A percentile compares a stretch with the other conserved stretches of the same genome.
These are phyloP conservation scores for Saturnispora serradocipensis DNA, from an alignment of 805 yeast species.

Conservation along the genomic window DNA sequence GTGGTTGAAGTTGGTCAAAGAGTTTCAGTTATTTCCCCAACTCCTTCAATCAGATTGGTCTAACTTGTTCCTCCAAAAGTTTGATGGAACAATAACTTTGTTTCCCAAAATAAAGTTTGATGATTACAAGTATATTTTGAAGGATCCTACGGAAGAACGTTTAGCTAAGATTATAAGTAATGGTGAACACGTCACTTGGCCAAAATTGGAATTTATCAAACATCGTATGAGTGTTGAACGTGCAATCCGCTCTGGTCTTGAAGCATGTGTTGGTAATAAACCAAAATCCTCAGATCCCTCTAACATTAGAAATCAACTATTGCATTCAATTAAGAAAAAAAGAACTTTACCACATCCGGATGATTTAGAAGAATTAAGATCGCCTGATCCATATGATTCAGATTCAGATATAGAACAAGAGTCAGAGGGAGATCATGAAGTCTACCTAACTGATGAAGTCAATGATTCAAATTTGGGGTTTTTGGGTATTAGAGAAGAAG, in stretches of 20 bases:
- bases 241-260: constrained; percentile 43
- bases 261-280: constrained; percentile 6
- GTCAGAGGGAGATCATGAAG: background rate
- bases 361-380: constrained; percentile 1
- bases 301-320: background rate
- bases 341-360: constrained; percentile 3
- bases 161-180: constrained; percentile 45
- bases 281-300: background rate
- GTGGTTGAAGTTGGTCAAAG: constrained; percentile 61
- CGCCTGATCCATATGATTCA: background rate
- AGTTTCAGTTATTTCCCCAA: constrained; percentile 59
- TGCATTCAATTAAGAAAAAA: constrained; percentile 1
- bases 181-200: constrained; percentile 61
- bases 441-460: constrained; percentile 1
- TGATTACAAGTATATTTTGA: constrained; percentile 55
- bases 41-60: constrained; percentile 75
- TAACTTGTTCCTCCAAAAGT: constrained; percentile 61
- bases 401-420: background rate
- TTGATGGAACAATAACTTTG: constrained; percentile 66
- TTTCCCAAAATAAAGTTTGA: constrained; percentile 57
- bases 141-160: constrained; percentile 57
- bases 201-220: constrained; percentile 53
- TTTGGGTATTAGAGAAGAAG: constrained; percentile 12
- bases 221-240: constrained; percentile 60
- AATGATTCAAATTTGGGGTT: constrained; percentile 11